These are phyloP conservation scores for Pichia sorboxylosa DNA, from an alignment of 1,139 yeast species.

Conservation along the genomic window DNA sequence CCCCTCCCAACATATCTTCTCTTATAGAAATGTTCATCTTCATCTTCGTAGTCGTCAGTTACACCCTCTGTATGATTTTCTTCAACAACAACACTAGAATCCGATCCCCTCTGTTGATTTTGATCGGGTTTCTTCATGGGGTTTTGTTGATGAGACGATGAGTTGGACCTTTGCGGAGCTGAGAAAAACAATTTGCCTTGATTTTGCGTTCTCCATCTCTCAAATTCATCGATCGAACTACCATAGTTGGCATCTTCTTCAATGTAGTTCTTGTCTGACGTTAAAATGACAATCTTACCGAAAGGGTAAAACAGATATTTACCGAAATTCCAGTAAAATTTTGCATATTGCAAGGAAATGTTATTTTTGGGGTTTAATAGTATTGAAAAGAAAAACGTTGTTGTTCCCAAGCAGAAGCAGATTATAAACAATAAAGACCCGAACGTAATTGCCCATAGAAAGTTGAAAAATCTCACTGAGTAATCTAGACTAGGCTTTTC, in stretches of 20 bases:
- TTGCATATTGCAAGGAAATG: conserved; percentile 46
- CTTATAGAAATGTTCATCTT: conserved; percentile 20
- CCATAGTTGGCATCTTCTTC: conserved; percentile 88
- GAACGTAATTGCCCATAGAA: conserved; percentile 62
- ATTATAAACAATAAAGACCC: conserved; percentile 50
- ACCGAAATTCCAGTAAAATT: conserved; percentile 52
- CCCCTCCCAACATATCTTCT: conserved; percentile 81
- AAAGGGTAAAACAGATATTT: conserved; percentile 70
- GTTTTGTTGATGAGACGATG: not conserved
- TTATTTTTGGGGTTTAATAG: conserved; percentile 23
- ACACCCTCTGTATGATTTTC: conserved; percentile 12
- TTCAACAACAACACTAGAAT: not conserved
- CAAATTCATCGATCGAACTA: conserved; percentile 71
- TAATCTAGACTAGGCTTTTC: conserved; percentile 41
- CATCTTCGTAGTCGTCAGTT: conserved; percentile 1
- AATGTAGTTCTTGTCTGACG: conserved; percentile 67
- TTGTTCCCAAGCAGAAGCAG: conserved; percentile 37
- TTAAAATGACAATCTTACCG: conserved; percentile 76
- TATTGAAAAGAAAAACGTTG: conserved; percentile 33
- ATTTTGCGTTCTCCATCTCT: conserved; percentile 71
- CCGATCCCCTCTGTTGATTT: not conserved
- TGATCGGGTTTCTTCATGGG: not conserved
- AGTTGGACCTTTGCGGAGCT: conserved; percentile 26
- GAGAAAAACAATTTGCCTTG: conserved; percentile 64
- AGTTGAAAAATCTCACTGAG: conserved; percentile 60